Percentiles rank a stretch among this genome's conserved stretches.
Conservation (phyloP, 192 early-diverging fungal species). For the Backusella psychrophila region DNA sequence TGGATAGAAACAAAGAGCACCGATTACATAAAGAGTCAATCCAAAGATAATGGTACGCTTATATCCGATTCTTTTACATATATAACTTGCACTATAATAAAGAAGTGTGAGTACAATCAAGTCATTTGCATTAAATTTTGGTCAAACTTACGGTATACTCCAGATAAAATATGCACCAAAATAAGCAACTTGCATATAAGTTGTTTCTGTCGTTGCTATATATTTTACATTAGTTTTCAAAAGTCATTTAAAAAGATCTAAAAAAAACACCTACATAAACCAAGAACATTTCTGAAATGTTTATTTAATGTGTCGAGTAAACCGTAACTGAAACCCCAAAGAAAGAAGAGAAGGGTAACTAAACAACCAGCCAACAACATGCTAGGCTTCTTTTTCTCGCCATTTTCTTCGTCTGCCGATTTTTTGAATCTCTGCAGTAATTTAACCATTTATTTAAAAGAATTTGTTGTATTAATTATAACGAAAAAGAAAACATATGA, state of each 20-base stretch:
- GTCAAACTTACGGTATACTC: slow-evolving; percentile 30
- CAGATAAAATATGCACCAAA: slow-evolving; percentile 37
- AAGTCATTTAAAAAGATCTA: not conserved
- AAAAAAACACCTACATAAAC: slow-evolving; percentile 12
- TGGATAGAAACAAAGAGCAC: slow-evolving; percentile 34
- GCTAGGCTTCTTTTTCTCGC: slow-evolving; percentile 1
- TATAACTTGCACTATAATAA: slow-evolving; percentile 23
- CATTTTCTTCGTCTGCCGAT: not conserved
- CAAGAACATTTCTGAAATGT: slow-evolving; percentile 30
- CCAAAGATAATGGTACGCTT: slow-evolving; percentile 32
- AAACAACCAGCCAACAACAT: slow-evolving; percentile 22
- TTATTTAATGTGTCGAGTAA: slow-evolving; percentile 34
- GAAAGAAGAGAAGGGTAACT: slow-evolving; percentile 32
- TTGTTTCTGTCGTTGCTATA: slow-evolving; percentile 30
- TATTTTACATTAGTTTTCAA: not conserved
- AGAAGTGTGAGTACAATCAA: not conserved
- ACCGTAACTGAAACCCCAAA: slow-evolving; percentile 37
- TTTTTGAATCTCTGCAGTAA: slow-evolving; percentile 2
- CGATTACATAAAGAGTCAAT: slow-evolving; percentile 28
- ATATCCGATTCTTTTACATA: slow-evolving; percentile 25
- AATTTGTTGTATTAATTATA: not conserved
- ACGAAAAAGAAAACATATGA: not conserved
- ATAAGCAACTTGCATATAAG: slow-evolving; percentile 37
- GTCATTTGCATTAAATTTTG: not conserved
- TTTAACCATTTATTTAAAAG: not conserved